phyloP scores from a whole-genome alignment of 495 filamentous ascomycete species.

The Hypoxylon rickii region DNA sequence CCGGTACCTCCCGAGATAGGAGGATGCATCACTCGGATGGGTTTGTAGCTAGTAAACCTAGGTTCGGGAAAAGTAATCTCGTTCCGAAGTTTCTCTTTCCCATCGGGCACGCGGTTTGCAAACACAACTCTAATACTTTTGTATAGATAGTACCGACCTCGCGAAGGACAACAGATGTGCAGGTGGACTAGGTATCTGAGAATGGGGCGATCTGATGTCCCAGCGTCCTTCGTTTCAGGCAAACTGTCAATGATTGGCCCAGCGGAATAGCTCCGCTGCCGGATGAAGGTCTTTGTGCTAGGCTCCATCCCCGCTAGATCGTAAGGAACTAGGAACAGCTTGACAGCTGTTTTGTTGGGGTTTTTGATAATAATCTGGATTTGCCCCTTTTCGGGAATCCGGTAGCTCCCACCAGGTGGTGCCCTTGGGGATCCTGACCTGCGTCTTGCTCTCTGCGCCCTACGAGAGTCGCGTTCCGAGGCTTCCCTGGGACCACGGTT shows the following conservation, averaged over 20 bases:
- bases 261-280: conserved; percentile 91
- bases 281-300: conserved; percentile 94
- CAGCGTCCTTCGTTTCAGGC: conserved; percentile 34
- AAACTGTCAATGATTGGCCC: conserved; percentile 81
- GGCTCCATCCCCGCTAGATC: conserved; percentile 94
- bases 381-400: conserved; percentile 93
- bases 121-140: conserved; percentile 94
- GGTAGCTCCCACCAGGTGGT: conserved; percentile 84
- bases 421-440: conserved; percentile 71
- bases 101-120: conserved; percentile 95
- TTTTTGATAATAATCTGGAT: conserved; percentile 98
- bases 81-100: conserved; percentile 89
- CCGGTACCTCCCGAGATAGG: conserved; percentile 34
- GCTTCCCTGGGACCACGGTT: conserved; percentile 32
- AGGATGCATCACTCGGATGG: conserved; percentile 56
- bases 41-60: conserved; percentile 82
- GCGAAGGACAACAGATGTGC: conserved; percentile 86
- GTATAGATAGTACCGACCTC: conserved; percentile 86
- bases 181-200: conserved; percentile 92
- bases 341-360: conserved; percentile 94
- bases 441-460: conserved; percentile 57
- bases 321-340: conserved; percentile 93
- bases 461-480: conserved; percentile 45
- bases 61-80: conserved; percentile 91
- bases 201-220: conserved; percentile 68